A percentile compares a stretch with the other conserved stretches of the same genome.
These are phyloP conservation scores for Fusarium anguioides DNA, from an alignment of 2,329 filamentous ascomycete genomes.

Conservation along the genomic window DNA sequence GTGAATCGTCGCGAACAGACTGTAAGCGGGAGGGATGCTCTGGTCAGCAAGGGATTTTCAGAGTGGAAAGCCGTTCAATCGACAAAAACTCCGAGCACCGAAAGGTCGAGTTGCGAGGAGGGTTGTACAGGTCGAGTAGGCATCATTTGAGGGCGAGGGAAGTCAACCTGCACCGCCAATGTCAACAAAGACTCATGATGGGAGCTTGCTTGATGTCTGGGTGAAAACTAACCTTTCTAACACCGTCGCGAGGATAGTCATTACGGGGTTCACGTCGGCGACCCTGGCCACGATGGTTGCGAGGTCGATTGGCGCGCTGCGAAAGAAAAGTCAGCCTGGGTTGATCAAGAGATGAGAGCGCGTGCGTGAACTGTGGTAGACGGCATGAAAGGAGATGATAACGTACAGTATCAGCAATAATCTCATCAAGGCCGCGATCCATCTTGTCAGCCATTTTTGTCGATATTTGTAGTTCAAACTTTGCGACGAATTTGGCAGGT, in stretches of 20 bases:
- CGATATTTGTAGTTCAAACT: conserved; percentile 3
- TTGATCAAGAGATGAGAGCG: conserved; percentile 22
- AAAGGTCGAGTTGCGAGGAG: conserved; percentile 47
- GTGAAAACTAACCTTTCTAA: conserved; percentile 79
- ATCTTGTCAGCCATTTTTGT: conserved; percentile 57
- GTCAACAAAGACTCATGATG: conserved; percentile 34
- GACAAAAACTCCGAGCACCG: conserved; percentile 47
- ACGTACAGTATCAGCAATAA: conserved; percentile 63
- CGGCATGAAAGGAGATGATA: conserved; percentile 4
- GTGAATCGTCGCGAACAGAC: conserved; percentile 70
- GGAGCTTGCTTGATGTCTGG: neutral
- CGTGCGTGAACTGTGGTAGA: conserved; percentile 13
- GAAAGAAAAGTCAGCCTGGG: conserved; percentile 36
- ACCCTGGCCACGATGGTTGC: conserved; percentile 51
- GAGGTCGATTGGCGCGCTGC: conserved; percentile 48
- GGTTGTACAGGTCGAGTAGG: conserved; percentile 46
- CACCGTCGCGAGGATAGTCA: conserved; percentile 79
- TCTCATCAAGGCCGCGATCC: conserved; percentile 68
- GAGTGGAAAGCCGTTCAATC: conserved; percentile 46
- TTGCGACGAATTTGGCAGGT: neutral
- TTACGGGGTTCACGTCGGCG: conserved; percentile 53
- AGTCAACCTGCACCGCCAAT: conserved; percentile 48
- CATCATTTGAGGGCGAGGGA: conserved; percentile 46
- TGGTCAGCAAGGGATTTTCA: conserved; percentile 55
- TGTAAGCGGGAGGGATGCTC: conserved; percentile 56